Evolutionary conservation across 139 green algal species (phyloP).

Genomic region (Deuterostichococcus epilithicus): DNA sequence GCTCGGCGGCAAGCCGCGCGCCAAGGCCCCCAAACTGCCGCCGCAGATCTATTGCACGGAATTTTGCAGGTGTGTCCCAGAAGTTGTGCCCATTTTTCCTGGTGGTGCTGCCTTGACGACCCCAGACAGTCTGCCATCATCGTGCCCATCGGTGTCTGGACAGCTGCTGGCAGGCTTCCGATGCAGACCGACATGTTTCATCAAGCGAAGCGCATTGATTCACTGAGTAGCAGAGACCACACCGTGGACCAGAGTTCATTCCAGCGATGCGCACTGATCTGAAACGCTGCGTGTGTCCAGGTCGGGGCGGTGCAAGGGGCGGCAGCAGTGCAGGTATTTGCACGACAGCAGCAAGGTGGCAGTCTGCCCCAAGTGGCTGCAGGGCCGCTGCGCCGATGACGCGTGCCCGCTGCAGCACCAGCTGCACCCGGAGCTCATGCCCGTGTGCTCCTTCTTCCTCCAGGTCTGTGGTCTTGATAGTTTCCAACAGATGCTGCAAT

Average conservation of each 20-base stretch:
- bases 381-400: constrained; percentile 35
- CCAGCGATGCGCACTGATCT: no score
- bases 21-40: neutral
- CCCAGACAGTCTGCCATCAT: no score
- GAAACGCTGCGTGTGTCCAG: no score
- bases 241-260: no score
- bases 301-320: constrained; percentile 18
- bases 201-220: no score
- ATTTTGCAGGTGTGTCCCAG: neutral
- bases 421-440: constrained; percentile 56
- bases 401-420: constrained; percentile 52
- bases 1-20: neutral
- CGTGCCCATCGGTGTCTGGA: no score
- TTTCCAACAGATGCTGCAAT: neutral
- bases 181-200: no score
- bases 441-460: constrained; percentile 64
- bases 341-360: constrained; percentile 59
- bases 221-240: no score
- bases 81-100: no score
- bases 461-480: constrained; percentile 27
- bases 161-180: no score
- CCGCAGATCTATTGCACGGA: neutral
- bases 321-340: constrained; percentile 17
- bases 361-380: constrained; percentile 63
- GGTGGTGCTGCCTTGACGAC: neutral